phyloP scores from a whole-genome alignment of 148 eudicot species.

The Oxyria digyna region DNA sequence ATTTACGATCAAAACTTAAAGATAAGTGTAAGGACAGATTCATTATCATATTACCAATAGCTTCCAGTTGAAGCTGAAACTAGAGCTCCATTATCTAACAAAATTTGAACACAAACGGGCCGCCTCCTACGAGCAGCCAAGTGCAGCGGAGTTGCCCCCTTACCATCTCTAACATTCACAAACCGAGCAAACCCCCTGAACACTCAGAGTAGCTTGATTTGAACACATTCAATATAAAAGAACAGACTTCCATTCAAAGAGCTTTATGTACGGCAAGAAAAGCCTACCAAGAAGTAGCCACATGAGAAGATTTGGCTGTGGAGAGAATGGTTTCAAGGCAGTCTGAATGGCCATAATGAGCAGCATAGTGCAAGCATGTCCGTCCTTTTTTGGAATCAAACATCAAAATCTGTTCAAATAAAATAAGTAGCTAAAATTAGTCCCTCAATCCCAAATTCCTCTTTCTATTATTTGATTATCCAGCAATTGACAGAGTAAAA shows the following conservation, averaged over 20 bases:
- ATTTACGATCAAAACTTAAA: neutral
- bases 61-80: constrained; percentile 92
- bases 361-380: constrained; percentile 95
- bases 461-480: neutral
- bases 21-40: neutral
- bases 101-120: constrained; percentile 72
- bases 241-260: neutral
- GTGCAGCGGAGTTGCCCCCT: constrained; percentile 92
- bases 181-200: constrained; percentile 81
- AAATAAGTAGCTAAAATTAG: neutral
- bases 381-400: constrained; percentile 79
- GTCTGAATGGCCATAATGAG: constrained; percentile 81
- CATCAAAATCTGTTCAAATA: constrained; percentile 60
- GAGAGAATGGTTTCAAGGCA: constrained; percentile 72
- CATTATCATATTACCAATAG: constrained; percentile 49
- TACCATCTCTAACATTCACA: constrained; percentile 91
- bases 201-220: neutral
- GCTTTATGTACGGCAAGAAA: neutral
- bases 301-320: constrained; percentile 66
- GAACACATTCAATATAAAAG: neutral
- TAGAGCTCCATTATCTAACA: constrained; percentile 78
- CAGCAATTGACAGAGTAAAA: neutral
- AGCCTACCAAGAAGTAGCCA: constrained; percentile 73
- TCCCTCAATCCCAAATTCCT: neutral
- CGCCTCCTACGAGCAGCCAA: constrained; percentile 85